Evolutionary conservation across 1,284 basidiomycete genomes (phyloP).

Genomic region (Tremellales sp.): DNA sequence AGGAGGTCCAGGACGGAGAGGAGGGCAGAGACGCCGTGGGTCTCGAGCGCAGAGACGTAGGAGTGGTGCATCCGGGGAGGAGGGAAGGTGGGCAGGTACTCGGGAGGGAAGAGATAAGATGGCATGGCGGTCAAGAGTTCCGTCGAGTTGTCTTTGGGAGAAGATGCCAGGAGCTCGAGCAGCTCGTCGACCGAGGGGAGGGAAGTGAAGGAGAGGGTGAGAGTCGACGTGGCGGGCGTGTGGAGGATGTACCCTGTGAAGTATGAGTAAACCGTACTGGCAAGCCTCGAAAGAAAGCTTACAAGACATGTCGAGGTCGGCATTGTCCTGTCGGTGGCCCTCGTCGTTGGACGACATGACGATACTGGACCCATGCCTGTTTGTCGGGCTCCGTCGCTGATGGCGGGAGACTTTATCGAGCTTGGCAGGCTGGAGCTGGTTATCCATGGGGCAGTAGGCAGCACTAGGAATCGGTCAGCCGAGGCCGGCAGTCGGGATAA

Average conservation of each 20-base stretch:
- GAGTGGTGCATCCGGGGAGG: constrained; percentile 22
- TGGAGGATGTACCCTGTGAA: constrained; percentile 31
- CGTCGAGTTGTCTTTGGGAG: constrained; percentile 1
- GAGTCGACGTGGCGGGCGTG: constrained; percentile 26
- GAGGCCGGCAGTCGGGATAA: not conserved
- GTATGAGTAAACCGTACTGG: not conserved
- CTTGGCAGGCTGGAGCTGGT: not conserved
- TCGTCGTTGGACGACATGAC: not conserved
- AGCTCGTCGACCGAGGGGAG: constrained; percentile 18
- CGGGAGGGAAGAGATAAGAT: constrained; percentile 18
- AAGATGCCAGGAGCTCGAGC: constrained; percentile 22
- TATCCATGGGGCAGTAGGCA: constrained; percentile 17
- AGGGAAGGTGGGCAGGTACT: constrained; percentile 1
- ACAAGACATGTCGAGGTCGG: constrained; percentile 22
- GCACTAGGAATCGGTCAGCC: constrained; percentile 10
- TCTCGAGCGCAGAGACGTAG: constrained; percentile 17
- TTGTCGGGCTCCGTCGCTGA: not conserved
- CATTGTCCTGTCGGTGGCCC: constrained; percentile 10
- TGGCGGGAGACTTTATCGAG: constrained; percentile 5
- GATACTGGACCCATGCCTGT: not conserved
- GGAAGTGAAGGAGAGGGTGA: constrained; percentile 29
- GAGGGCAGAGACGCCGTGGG: constrained; percentile 23
- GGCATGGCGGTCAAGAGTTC: constrained; percentile 17
- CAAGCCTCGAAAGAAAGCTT: not conserved
- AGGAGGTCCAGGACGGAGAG: constrained; percentile 18